phyloP scores from a whole-genome alignment of 2,329 filamentous ascomycete species.

The Calonectria multiphialidica region DNA sequence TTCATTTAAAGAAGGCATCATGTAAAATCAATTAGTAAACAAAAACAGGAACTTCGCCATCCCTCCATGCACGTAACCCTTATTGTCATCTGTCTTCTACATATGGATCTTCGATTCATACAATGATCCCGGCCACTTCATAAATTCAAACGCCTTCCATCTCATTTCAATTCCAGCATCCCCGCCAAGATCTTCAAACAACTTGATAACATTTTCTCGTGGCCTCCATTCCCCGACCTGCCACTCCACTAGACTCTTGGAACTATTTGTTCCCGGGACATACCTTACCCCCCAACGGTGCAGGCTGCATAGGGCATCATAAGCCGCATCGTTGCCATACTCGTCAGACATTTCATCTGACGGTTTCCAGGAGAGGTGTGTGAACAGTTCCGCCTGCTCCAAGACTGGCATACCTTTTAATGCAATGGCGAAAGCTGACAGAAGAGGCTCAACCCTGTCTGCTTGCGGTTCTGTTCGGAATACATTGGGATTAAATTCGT shows the following conservation, averaged over 20 bases:
- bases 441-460: not conserved
- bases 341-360: not conserved
- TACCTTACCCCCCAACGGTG: slow-evolving; percentile 4
- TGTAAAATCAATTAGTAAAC: not conserved
- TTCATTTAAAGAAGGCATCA: not conserved
- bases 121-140: not conserved
- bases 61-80: not conserved
- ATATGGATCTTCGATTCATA: not conserved
- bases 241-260: slow-evolving; percentile 1
- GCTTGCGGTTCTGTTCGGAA: slow-evolving; percentile 11
- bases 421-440: slow-evolving; percentile 2
- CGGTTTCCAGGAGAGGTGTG: not conserved
- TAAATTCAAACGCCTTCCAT: not conserved
- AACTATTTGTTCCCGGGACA: not conserved
- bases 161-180: not conserved
- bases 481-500: not conserved
- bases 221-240: slow-evolving; percentile 15
- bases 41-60: not conserved
- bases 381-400: slow-evolving; percentile 14
- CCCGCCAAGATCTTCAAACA: slow-evolving; percentile 5
- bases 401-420: slow-evolving; percentile 10
- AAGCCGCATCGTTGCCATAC: not conserved
- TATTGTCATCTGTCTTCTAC: not conserved
- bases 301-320: not conserved
- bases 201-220: not conserved